Percentiles rank a stretch among this genome's conserved stretches.
Evolutionary conservation across 495 filamentous ascomycete genomes (phyloP).

Genomic region (Penicillium paradoxum): DNA sequence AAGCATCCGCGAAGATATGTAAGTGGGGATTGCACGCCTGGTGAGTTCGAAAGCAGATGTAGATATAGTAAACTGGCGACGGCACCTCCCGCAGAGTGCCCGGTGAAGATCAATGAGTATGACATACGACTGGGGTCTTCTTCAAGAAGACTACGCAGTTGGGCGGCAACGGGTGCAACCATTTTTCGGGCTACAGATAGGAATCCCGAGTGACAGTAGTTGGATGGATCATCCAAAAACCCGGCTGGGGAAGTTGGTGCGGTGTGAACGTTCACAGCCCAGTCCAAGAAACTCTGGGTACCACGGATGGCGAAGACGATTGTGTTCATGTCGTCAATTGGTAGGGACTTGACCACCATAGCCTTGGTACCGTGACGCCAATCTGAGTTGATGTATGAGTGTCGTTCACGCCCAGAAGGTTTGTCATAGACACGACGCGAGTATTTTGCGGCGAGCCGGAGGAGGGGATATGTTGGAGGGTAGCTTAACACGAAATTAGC

Average conservation of each 20-base stretch:
- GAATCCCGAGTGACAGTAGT: slow-evolving; percentile 75
- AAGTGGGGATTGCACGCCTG: slow-evolving; percentile 55
- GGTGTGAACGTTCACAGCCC: slow-evolving; percentile 71
- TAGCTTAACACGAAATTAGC: slow-evolving; percentile 42
- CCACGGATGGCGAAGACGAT: slow-evolving; percentile 79
- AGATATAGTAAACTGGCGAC: slow-evolving; percentile 71
- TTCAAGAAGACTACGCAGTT: slow-evolving; percentile 60
- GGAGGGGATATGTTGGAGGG: slow-evolving; percentile 62
- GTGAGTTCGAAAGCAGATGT: slow-evolving; percentile 61
- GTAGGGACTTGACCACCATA: slow-evolving; percentile 74
- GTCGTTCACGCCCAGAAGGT: slow-evolving; percentile 52
- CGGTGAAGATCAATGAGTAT: slow-evolving; percentile 73
- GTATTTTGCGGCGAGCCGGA: slow-evolving; percentile 70
- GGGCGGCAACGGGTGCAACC: slow-evolving; percentile 64
- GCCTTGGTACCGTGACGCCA: slow-evolving; percentile 72
- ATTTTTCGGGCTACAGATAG: slow-evolving; percentile 69
- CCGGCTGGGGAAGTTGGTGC: slow-evolving; percentile 56
- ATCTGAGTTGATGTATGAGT: slow-evolving; percentile 62
- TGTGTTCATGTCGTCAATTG: slow-evolving; percentile 68
- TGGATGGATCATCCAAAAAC: slow-evolving; percentile 71
- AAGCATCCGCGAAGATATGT: slow-evolving; percentile 61
- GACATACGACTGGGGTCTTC: slow-evolving; percentile 61
- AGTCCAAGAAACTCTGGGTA: slow-evolving; percentile 74
- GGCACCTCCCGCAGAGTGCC: slow-evolving; percentile 79
- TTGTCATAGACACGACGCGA: slow-evolving; percentile 65